phyloP scores from a whole-genome alignment of 2,329 filamentous ascomycete species.

The Remersonia thermophila region DNA sequence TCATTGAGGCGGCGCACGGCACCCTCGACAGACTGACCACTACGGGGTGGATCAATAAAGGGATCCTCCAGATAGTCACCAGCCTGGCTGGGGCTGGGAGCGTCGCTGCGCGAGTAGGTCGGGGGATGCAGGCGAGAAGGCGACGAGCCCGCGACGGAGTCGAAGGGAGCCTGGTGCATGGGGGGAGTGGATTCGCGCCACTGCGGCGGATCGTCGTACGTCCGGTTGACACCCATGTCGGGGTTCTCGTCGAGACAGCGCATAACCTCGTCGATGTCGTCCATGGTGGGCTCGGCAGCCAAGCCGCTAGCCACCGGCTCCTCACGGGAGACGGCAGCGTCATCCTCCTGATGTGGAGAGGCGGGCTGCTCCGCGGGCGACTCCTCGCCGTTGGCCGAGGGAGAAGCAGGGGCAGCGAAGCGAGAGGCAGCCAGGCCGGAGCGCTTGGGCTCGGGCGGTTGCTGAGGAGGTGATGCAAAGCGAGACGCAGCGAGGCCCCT shows the following conservation, averaged over 20 bases:
- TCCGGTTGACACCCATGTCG: constrained; percentile 60
- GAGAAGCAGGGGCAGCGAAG: constrained; percentile 24
- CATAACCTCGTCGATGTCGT: constrained; percentile 91
- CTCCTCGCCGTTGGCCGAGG: constrained; percentile 13
- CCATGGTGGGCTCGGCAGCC: constrained; percentile 40
- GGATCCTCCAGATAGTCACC: constrained; percentile 41
- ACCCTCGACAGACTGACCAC: constrained; percentile 38
- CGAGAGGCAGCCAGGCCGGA: constrained; percentile 33
- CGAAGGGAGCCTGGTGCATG: constrained; percentile 20
- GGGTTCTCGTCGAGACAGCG: constrained; percentile 67
- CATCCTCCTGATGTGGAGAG: neutral
- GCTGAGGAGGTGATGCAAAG: constrained; percentile 24
- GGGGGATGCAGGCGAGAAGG: constrained; percentile 42
- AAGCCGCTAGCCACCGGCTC: constrained; percentile 4
- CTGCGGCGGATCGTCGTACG: constrained; percentile 28
- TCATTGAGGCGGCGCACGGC: constrained; percentile 52
- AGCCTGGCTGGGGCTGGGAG: constrained; percentile 51
- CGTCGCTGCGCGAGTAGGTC: constrained; percentile 46
- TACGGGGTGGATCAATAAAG: constrained; percentile 41
- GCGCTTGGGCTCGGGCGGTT: constrained; percentile 30
- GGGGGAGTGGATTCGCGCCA: constrained; percentile 35
- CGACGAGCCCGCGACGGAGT: constrained; percentile 32
- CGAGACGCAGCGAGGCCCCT: constrained; percentile 36
- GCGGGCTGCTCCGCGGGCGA: constrained; percentile 18
- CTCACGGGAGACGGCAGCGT: constrained; percentile 12